phyloP scores from a whole-genome alignment of 75 land plant species.

The Isoetes taiwanensis region DNA sequence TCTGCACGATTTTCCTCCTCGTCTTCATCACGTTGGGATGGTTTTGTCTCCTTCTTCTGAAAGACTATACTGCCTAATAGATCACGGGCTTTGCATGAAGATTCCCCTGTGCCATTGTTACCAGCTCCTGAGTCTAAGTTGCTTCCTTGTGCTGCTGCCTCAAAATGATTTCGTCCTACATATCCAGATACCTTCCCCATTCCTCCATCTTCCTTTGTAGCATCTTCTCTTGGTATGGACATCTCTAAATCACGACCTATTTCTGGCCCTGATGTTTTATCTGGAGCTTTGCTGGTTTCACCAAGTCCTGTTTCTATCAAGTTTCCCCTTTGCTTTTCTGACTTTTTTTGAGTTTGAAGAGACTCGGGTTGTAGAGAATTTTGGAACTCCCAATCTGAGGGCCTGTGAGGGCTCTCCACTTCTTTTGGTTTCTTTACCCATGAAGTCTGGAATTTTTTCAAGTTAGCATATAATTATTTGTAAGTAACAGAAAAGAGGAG shows the following conservation, averaged over 20 bases:
- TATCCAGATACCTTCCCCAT: slow-evolving; percentile 10
- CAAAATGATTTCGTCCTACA: background rate
- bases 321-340: too few relatives aligned
- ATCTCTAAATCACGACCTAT: slow-evolving; percentile 36
- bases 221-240: slow-evolving; percentile 19
- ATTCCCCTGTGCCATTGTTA: slow-evolving; percentile 2
- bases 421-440: slow-evolving; percentile 63
- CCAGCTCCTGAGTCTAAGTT: background rate
- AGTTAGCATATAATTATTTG: background rate
- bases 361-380: too few relatives aligned
- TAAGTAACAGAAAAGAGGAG: background rate
- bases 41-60: background rate
- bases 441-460: slow-evolving; percentile 34
- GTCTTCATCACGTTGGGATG: background rate
- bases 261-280: too few relatives aligned
- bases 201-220: slow-evolving; percentile 8
- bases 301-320: too few relatives aligned
- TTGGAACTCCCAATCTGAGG: too few relatives aligned
- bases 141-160: background rate
- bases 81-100: slow-evolving; percentile 26
- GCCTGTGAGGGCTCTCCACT: slow-evolving; percentile 41
- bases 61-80: slow-evolving; percentile 28
- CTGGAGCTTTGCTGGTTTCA: too few relatives aligned
- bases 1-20: slow-evolving; percentile 10
- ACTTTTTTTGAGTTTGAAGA: too few relatives aligned